phyloP scores from a whole-genome alignment of 768 basidiomycete species.

The Fistulinella prunicolor region DNA sequence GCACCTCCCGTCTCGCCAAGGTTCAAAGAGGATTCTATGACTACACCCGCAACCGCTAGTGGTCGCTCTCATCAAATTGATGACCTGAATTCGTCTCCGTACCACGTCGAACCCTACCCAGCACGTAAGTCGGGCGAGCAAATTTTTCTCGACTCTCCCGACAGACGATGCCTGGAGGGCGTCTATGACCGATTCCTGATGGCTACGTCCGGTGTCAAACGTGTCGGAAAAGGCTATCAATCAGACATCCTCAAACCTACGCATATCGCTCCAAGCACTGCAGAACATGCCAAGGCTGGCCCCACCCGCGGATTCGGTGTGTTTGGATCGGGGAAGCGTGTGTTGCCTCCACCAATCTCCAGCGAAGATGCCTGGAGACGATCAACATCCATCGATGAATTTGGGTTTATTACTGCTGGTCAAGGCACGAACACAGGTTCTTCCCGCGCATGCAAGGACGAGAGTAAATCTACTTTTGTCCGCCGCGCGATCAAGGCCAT shows the following conservation, averaged over 20 bases:
- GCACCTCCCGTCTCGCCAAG: slow-evolving; percentile 42
- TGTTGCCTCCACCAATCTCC: slow-evolving; percentile 72
- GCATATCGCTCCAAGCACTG: slow-evolving; percentile 26
- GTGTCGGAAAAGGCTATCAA: slow-evolving; percentile 78
- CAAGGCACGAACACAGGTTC: slow-evolving; percentile 22
- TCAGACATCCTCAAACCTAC: slow-evolving; percentile 56
- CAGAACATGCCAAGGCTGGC: slow-evolving; percentile 19
- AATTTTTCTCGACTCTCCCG: slow-evolving; percentile 48
- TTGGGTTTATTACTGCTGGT: slow-evolving; percentile 50
- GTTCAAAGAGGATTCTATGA: slow-evolving; percentile 37
- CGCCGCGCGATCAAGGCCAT: slow-evolving; percentile 75
- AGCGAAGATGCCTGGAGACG: slow-evolving; percentile 53
- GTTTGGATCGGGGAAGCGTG: slow-evolving; percentile 39
- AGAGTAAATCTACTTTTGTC: slow-evolving; percentile 50
- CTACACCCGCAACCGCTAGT: slow-evolving; percentile 20
- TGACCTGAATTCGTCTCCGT: slow-evolving; percentile 60
- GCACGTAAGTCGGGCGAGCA: slow-evolving; percentile 39
- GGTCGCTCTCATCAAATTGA: slow-evolving; percentile 21
- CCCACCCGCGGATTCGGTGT: slow-evolving; percentile 28
- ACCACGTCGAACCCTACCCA: slow-evolving; percentile 65
- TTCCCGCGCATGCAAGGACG: slow-evolving; percentile 40
- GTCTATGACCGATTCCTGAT: slow-evolving; percentile 83
- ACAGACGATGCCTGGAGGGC: slow-evolving; percentile 60
- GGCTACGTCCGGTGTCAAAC: slow-evolving; percentile 78
- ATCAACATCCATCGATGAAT: slow-evolving; percentile 58